Base-by-base conservation (phyloP, 192 early-diverging fungal species). In the Coemansia asiatica region DNA sequence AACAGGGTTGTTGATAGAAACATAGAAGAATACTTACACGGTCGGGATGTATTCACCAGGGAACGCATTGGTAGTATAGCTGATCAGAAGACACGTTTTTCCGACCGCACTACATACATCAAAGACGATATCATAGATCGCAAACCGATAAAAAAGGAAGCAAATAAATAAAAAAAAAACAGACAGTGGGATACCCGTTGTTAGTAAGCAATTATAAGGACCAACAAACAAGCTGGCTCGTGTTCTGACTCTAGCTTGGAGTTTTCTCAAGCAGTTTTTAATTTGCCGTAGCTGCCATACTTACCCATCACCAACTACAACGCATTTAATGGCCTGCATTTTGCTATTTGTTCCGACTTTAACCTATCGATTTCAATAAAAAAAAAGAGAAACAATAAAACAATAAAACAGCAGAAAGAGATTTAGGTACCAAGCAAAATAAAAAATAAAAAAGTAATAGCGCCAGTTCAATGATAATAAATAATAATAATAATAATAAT, bases 11-110 rank as follows among this genome's bases (percentile, higher is more conserved):
- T 3, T 8, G 40, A 3, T 13, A 44, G 16, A 44, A 15, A 44
- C 16, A 44, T 44, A 6, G 35, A n/a, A n/a, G 35, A 12, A 44
- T 58, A 77, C 88, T 85, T 93, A 98, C 94, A 98, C 96, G 60
- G 96, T 98, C 56, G 96, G 96, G 74, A 98, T 97, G 74, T 98
- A 98, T 86, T 98, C 96, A 60, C 96, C 96, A 18, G 96, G 96
- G 84, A 98, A 98, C 29, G 97, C 97, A 85, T 98, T 98, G 66
- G 97, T 98, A 18, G 97, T 98, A 85, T 98, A 98, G 82, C 87
- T 89, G 82, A 98, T 98, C 61, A 98, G 82, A 40, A 96, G 89
- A 77, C 96, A 98, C 46, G 96, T 98, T 83, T 98, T 97, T 68
- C 90, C 90, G 61, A 93, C 92, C 47, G 93, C 92, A 88, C 92